Conservation (phyloP, 2,329 filamentous ascomycete species). For the Fusarium sp. region DNA sequence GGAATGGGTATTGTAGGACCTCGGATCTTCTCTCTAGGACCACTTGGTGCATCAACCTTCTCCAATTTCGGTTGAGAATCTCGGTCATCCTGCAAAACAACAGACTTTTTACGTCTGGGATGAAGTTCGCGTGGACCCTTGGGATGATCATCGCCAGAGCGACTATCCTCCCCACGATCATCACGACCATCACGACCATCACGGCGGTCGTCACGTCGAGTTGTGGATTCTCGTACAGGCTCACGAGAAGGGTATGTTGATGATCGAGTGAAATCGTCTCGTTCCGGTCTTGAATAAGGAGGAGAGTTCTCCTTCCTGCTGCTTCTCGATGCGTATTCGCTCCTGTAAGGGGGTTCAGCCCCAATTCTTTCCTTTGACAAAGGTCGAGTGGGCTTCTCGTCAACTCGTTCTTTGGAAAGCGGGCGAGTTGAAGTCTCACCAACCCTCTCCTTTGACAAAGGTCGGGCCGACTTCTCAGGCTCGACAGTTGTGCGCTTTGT, state of each 20-base stretch:
- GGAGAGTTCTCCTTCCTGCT: conserved; percentile 52
- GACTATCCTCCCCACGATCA: conserved; percentile 49
- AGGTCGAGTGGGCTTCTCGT: conserved; percentile 45
- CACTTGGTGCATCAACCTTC: conserved; percentile 39
- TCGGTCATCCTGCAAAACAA: conserved; percentile 53
- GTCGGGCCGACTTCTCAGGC: conserved; percentile 45
- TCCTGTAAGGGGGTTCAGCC: conserved; percentile 39
- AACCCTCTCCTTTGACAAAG: conserved; percentile 51
- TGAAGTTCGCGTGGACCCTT: conserved; percentile 48
- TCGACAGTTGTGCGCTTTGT: conserved; percentile 49
- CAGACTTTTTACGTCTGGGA: conserved; percentile 52
- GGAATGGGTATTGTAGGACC: conserved; percentile 52
- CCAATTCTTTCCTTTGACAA: conserved; percentile 50
- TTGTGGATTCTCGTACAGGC: conserved; percentile 22
- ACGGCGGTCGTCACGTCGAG: conserved; percentile 31
- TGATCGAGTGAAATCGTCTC: conserved; percentile 33
- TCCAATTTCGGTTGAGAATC: conserved; percentile 43
- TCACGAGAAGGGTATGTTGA: conserved; percentile 32
- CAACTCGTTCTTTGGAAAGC: conserved; percentile 50
- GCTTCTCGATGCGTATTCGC: conserved; percentile 46
- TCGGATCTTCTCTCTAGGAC: conserved; percentile 52
- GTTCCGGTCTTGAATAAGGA: conserved; percentile 43
- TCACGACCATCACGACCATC: conserved; percentile 45
- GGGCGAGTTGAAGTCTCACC: conserved; percentile 45
- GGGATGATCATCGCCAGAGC: conserved; percentile 56